Conservation (phyloP, 2,329 filamentous ascomycete species). For the Curvularia sp. region DNA sequence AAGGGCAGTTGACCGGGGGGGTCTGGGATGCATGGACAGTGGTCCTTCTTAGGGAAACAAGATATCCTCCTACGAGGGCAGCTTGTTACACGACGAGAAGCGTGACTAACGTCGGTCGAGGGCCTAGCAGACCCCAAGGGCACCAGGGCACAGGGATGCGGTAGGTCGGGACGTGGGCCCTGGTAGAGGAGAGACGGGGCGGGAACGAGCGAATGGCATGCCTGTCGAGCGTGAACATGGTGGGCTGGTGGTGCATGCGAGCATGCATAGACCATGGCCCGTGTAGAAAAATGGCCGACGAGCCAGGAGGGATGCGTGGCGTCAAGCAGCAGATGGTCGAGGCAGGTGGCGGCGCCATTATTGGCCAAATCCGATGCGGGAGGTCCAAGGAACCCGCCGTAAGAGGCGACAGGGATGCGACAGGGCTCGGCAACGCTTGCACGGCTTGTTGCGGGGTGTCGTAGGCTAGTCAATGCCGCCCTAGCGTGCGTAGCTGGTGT, state of each 20-base stretch:
- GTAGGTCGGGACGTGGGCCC: constrained; percentile 52
- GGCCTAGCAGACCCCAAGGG: constrained; percentile 42
- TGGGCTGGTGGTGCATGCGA: constrained; percentile 31
- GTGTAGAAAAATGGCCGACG: constrained; percentile 51
- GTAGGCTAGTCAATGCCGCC: constrained; percentile 32
- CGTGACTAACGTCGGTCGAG: constrained; percentile 48
- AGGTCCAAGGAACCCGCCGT: constrained; percentile 49
- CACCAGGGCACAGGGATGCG: constrained; percentile 46
- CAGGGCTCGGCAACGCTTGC: constrained; percentile 53
- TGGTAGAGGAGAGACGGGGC: constrained; percentile 43
- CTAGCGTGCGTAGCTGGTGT: constrained; percentile 23
- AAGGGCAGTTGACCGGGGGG: constrained; percentile 29
- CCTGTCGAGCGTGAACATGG: constrained; percentile 43
- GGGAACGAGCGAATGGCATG: constrained; percentile 45
- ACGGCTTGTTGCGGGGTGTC: constrained; percentile 49
- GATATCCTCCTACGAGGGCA: constrained; percentile 47
- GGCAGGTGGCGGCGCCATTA: constrained; percentile 44
- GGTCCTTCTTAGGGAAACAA: constrained; percentile 47
- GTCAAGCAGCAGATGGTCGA: constrained; percentile 46
- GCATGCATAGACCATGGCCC: constrained; percentile 44
- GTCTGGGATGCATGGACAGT: constrained; percentile 44
- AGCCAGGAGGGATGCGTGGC: constrained; percentile 50
- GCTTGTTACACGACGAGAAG: constrained; percentile 50
- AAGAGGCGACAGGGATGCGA: constrained; percentile 38
- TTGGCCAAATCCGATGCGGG: constrained; percentile 49